Evolutionary conservation across 768 basidiomycete species (phyloP).

Genomic region (Dendrothele bispora): DNA sequence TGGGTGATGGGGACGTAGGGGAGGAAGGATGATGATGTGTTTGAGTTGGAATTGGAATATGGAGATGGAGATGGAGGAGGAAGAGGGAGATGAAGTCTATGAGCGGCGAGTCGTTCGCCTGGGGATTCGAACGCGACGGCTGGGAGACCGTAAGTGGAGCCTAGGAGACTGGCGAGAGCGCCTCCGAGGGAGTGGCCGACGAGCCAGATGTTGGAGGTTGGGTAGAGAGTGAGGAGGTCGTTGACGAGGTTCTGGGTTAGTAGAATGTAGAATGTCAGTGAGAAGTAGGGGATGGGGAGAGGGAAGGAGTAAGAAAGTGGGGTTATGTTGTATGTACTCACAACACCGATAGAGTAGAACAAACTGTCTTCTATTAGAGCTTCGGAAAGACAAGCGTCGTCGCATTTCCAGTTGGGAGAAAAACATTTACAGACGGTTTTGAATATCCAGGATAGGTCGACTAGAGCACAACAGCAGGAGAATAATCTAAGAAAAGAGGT

Average conservation of each 20-base stretch:
- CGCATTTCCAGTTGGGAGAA: slow-evolving; percentile 67
- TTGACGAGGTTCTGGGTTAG: slow-evolving; percentile 92
- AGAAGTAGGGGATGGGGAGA: slow-evolving; percentile 1
- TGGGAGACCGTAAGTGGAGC: slow-evolving; percentile 87
- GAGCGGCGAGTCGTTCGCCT: slow-evolving; percentile 69
- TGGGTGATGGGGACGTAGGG: slow-evolving; percentile 44
- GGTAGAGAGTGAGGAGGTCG: slow-evolving; percentile 83
- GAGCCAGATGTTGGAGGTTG: slow-evolving; percentile 84
- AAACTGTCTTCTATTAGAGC: slow-evolving; percentile 86
- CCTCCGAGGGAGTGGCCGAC: slow-evolving; percentile 93
- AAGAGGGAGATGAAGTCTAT: slow-evolving; percentile 83
- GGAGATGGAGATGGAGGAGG: slow-evolving; percentile 41
- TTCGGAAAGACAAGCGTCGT: slow-evolving; percentile 76
- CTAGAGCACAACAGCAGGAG: slow-evolving; percentile 92
- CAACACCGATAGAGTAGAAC: slow-evolving; percentile 90
- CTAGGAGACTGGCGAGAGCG: slow-evolving; percentile 82
- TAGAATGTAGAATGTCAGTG: too few relatives aligned
- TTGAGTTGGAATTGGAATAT: too few relatives aligned
- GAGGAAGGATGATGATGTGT: background rate
- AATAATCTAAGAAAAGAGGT: slow-evolving; percentile 41
- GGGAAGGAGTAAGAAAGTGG: background rate
- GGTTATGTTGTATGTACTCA: slow-evolving; percentile 37
- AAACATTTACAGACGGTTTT: slow-evolving; percentile 89
- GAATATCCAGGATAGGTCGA: slow-evolving; percentile 85
- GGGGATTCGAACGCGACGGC: slow-evolving; percentile 91